Evolutionary conservation across 1,139 yeast species (phyloP).

Genomic region (Suhomyces bolitotheri): DNA sequence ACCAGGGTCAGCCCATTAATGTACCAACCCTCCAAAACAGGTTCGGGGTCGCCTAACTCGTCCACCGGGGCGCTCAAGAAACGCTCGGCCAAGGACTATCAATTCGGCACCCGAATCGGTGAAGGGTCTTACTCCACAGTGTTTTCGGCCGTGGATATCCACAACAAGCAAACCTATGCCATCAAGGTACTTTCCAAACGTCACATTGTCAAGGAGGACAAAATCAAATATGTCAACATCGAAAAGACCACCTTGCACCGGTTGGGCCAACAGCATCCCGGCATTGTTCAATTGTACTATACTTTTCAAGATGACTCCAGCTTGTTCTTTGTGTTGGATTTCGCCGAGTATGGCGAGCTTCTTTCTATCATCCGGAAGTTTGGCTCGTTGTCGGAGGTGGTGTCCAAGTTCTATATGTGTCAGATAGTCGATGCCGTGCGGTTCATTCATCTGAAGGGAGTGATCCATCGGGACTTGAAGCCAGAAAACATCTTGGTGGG

Average conservation of each 20-base stretch:
- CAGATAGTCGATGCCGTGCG: conserved; percentile 87
- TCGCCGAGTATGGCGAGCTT: conserved; percentile 79
- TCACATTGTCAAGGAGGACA: conserved; percentile 75
- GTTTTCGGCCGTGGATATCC: conserved; percentile 61
- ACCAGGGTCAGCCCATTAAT: neutral
- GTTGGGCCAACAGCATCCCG: conserved; percentile 63
- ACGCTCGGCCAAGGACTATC: conserved; percentile 63
- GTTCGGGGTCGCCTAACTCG: conserved; percentile 6
- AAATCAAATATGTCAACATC: conserved; percentile 75
- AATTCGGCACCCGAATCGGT: conserved; percentile 70
- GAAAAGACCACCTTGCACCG: conserved; percentile 76
- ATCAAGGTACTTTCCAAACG: conserved; percentile 72
- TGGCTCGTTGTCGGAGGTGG: conserved; percentile 57
- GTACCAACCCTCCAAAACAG: conserved; percentile 3
- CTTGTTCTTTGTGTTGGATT: conserved; percentile 72
- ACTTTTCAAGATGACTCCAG: conserved; percentile 78
- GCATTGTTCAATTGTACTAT: conserved; percentile 69
- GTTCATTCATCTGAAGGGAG: conserved; percentile 81
- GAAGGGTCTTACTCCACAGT: conserved; percentile 85
- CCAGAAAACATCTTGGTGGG: conserved; percentile 92
- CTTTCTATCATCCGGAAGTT: conserved; percentile 58
- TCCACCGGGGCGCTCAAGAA: conserved; percentile 15
- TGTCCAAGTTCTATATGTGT: conserved; percentile 52
- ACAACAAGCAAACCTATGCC: conserved; percentile 61
- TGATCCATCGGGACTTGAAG: conserved; percentile 90